Conservation (phyloP, 192 early-diverging fungal species). For the Tieghemiomyces parasiticus region DNA sequence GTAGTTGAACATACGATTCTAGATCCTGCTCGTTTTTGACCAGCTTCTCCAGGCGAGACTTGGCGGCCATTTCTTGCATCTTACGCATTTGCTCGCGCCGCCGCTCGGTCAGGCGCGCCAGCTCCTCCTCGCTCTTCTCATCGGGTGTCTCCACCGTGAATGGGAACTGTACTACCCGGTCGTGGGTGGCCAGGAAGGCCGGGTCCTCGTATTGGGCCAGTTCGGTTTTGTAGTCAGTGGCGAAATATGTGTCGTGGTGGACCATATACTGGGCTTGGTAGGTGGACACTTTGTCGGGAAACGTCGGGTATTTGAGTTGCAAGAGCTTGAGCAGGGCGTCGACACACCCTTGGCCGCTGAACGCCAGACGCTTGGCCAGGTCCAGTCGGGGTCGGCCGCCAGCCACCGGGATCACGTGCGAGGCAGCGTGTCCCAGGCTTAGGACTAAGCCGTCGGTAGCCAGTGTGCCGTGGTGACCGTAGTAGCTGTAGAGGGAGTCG, state of each 20-base stretch:
- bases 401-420: slow-evolving; percentile 62
- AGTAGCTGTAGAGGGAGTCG: slow-evolving; percentile 75
- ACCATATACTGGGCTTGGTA: slow-evolving; percentile 62
- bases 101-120: slow-evolving; percentile 46
- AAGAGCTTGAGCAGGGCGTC: slow-evolving; percentile 75
- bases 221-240: slow-evolving; percentile 59
- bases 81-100: slow-evolving; percentile 52
- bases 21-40: slow-evolving; percentile 51
- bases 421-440: slow-evolving; percentile 49
- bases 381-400: slow-evolving; percentile 41
- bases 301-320: slow-evolving; percentile 81
- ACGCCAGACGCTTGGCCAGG: slow-evolving; percentile 60
- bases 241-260: slow-evolving; percentile 47
- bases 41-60: slow-evolving; percentile 68
- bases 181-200: slow-evolving; percentile 40
- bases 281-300: slow-evolving; percentile 66
- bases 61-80: slow-evolving; percentile 67
- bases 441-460: slow-evolving; percentile 54
- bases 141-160: slow-evolving; percentile 44
- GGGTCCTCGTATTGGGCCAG: slow-evolving; percentile 44
- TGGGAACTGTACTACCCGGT: slow-evolving; percentile 68
- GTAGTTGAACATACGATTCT: slow-evolving; percentile 36
- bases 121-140: slow-evolving; percentile 67
- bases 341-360: slow-evolving; percentile 59
- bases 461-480: slow-evolving; percentile 38